phyloP scores from a whole-genome alignment of 1,284 basidiomycete species.

The Trametes sp. region DNA sequence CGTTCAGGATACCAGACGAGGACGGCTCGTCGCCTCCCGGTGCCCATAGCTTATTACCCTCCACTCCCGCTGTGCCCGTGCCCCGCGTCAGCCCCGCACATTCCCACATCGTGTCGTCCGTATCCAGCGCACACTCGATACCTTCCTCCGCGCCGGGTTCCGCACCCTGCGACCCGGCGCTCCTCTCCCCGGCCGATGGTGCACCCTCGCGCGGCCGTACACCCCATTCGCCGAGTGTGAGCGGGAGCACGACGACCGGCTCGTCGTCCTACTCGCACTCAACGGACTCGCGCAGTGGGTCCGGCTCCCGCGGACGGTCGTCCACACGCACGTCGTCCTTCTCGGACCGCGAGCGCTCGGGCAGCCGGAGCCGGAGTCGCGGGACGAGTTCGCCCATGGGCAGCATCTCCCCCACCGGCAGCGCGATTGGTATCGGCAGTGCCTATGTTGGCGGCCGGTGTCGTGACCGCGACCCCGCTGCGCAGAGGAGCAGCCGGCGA shows the following conservation, averaged over 20 bases:
- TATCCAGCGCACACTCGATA: slow-evolving; percentile 25
- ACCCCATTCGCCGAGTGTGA: slow-evolving; percentile 37
- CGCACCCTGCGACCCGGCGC: slow-evolving; percentile 29
- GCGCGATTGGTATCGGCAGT: slow-evolving; percentile 44
- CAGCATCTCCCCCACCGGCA: slow-evolving; percentile 65
- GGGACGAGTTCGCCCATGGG: slow-evolving; percentile 59
- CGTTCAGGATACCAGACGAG: slow-evolving; percentile 18
- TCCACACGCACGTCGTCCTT: slow-evolving; percentile 58
- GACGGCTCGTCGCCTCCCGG: slow-evolving; percentile 16
- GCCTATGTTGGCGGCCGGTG: slow-evolving; percentile 42
- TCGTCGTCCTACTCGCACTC: slow-evolving; percentile 39
- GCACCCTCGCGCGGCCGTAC: slow-evolving; percentile 36
- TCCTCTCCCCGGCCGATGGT: slow-evolving; percentile 39
- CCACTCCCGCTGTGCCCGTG: slow-evolving; percentile 31
- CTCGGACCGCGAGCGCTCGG: slow-evolving; percentile 54
- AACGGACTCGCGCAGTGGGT: slow-evolving; percentile 41
- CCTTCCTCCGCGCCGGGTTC: slow-evolving; percentile 25
- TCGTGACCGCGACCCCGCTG: slow-evolving; percentile 37
- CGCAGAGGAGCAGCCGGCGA: slow-evolving; percentile 18
- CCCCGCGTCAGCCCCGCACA: slow-evolving; percentile 32
- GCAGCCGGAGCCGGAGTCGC: slow-evolving; percentile 37
- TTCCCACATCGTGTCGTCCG: slow-evolving; percentile 23
- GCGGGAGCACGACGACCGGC: slow-evolving; percentile 44
- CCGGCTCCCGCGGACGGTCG: slow-evolving; percentile 56
- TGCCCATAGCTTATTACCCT: slow-evolving; percentile 5